Evolutionary conservation across 2,329 filamentous ascomycete species (phyloP).

Genomic region (Cucurbitaria berberidis): DNA sequence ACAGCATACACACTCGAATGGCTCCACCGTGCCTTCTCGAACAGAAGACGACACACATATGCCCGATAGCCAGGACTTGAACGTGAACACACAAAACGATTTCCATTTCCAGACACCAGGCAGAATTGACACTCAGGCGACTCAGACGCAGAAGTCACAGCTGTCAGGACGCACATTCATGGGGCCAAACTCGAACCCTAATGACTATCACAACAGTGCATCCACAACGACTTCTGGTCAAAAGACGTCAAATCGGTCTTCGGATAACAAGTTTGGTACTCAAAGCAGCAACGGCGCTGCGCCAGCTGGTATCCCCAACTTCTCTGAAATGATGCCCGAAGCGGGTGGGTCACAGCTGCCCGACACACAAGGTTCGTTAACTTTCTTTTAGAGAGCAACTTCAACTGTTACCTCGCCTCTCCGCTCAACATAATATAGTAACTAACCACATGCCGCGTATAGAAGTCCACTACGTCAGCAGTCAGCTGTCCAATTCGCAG

Average conservation of each 20-base stretch:
- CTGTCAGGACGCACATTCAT: slow-evolving; percentile 66
- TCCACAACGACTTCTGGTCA: slow-evolving; percentile 87
- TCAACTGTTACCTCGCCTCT: slow-evolving; percentile 12
- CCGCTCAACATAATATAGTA: slow-evolving; percentile 3
- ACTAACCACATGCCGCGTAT: slow-evolving; percentile 26
- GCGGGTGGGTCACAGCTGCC: slow-evolving; percentile 65
- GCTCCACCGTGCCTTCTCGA: slow-evolving; percentile 49
- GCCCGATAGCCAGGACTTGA: slow-evolving; percentile 51
- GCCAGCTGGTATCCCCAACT: slow-evolving; percentile 60
- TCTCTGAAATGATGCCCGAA: slow-evolving; percentile 58
- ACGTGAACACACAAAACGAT: slow-evolving; percentile 39
- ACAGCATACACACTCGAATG: slow-evolving; percentile 49
- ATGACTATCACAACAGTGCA: slow-evolving; percentile 79
- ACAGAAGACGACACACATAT: slow-evolving; percentile 54
- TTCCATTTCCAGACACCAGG: slow-evolving; percentile 43
- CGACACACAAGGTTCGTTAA: slow-evolving; percentile 65
- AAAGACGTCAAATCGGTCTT: slow-evolving; percentile 75
- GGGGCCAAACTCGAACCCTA: slow-evolving; percentile 62
- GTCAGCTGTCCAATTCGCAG: slow-evolving; percentile 47
- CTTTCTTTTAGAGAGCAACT: slow-evolving; percentile 24
- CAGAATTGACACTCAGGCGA: slow-evolving; percentile 46
- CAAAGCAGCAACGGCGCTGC: slow-evolving; percentile 72
- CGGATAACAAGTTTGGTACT: slow-evolving; percentile 74
- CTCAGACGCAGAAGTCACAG: slow-evolving; percentile 65
- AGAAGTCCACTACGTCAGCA: slow-evolving; percentile 44